Evolutionary conservation across 2,329 filamentous ascomycete species (phyloP), one percentile per base, ranked within the genome.

Genomic region (Hyphodiscus sp.): DNA sequence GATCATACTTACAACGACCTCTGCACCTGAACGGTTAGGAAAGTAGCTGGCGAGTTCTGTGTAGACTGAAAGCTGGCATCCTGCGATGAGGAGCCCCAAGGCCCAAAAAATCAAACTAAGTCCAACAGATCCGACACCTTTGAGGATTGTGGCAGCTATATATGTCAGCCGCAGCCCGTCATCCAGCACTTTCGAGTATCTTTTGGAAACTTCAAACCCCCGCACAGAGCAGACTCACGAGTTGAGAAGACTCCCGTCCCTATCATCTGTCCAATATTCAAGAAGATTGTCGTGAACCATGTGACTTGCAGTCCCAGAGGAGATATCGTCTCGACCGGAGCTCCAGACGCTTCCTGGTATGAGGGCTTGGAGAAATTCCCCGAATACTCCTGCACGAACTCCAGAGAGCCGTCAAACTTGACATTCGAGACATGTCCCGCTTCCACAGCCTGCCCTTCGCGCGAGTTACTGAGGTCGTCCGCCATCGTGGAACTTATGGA

Each of bases 201-300:
- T 26, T 8, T 26, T 26, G 23, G 23, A 26, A 26, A 26, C 4
- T 26, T 26, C 23, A 26, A 8, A 26, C n/a, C n/a, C 9, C 13
- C 13, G 13, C 16, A 38, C 2, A 29, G 41, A 15, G 29, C 16
- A 43, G 9, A 38, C 80, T 61, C 62, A 83, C 81, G 82, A 0
- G 82, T 85, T 0, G 81, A 85, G 53, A 81, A 83, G n/a, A 83
- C 75, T 47, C 81, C 81, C 0, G 80, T 84, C 1, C 82, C 82
- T 45, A 85, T 71, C 80, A 85, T 85, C 67, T 78, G 76, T 53
- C 78, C 80, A 42, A 85, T 65, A 55, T 85, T 85, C 50, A 85
- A 64, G 41, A 82, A 82, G 30, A 84, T 70, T 20, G 82, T 77
- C 0, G 81, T 80, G 4, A 78, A 57, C 52, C 73, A 76, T 9